Evolutionary conservation across 2,329 filamentous ascomycete genomes (phyloP), one percentile per base, ranked within the genome.

Genomic region (Cylindrodendrum hubeiense): DNA sequence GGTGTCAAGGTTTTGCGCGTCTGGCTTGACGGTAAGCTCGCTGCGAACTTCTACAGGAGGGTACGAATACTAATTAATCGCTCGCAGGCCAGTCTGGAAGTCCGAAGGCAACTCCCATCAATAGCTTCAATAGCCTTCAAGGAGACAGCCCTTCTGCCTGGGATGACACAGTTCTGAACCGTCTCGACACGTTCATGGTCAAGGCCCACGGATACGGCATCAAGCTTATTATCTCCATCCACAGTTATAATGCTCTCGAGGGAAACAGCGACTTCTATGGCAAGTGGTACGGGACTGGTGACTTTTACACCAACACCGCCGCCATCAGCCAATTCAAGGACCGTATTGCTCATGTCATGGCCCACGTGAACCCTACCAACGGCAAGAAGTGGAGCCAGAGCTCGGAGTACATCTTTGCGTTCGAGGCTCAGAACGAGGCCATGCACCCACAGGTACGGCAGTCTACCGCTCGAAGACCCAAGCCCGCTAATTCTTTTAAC

Each of bases 321-420:
- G 52, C 63, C 5, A 50, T 54, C 10, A 24, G 17, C 2, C 24
- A 51, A 0, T 67, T 64, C 15, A 60, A 58, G n/a, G 13, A 54
- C 1, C 47, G 52, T 2, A 57, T 67, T 13, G 43, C 43, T 2
- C 55, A 67, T 12, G 43, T 55, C 3, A 28, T 58, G 21, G 24
- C 51, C 0, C 60, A 68, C 10, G 26, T 49, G 9, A 37, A 67
- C 15, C 49, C 33, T 3, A 44, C 64, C 13, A 73, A 60, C n/a
- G 62, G 63, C 7, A 71, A 69, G 34, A 46, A 62, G 0, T 74
- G 66, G 70, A 34, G 37, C 1, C 44, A 71, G 44, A 72, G 66
- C 51, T 66, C 67, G 0, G 68, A 72, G 34, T 72, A 74, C 6
- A 74, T 71, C 7, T 74, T 71, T 55, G 70, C 67, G 3, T 73